These are phyloP conservation scores for Phytophthora ohioensis DNA, from an alignment of 352 stramenopile genomes.

Conservation along the genomic window DNA sequence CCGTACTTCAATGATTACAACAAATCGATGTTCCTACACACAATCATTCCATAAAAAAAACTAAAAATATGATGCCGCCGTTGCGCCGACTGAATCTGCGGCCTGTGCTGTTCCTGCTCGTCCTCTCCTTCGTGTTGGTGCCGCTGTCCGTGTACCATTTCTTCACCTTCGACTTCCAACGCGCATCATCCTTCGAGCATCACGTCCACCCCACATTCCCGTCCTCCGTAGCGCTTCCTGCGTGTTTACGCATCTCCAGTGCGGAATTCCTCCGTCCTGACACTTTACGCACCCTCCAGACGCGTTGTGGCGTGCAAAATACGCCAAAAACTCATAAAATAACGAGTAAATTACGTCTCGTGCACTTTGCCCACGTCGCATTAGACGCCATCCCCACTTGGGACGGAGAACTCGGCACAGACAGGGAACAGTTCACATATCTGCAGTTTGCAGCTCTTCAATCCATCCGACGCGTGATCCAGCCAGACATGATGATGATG, in stretches of 20 bases:
- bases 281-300: background rate
- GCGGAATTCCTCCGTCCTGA: constrained; percentile 22
- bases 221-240: background rate
- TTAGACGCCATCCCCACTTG: constrained; percentile 32
- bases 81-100: constrained; percentile 14
- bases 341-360: constrained; percentile 18
- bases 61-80: background rate
- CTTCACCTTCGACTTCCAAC: constrained; percentile 39
- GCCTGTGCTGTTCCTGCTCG: constrained; percentile 35
- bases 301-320: constrained; percentile 1
- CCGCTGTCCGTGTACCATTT: constrained; percentile 47
- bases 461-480: constrained; percentile 32
- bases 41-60: too few relatives aligned
- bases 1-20: too few relatives aligned
- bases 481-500: constrained; percentile 46
- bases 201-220: constrained; percentile 4
- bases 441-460: constrained; percentile 52
- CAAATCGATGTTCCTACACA: too few relatives aligned
- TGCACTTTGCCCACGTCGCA: constrained; percentile 51
- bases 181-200: constrained; percentile 7
- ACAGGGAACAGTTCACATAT: constrained; percentile 46
- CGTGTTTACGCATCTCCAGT: constrained; percentile 39
- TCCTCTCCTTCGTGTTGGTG: constrained; percentile 40
- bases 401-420: constrained; percentile 2
- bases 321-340: background rate